Base-by-base conservation (phyloP, 345 rosid genomes). In the Pugionium dolabratum region DNA sequence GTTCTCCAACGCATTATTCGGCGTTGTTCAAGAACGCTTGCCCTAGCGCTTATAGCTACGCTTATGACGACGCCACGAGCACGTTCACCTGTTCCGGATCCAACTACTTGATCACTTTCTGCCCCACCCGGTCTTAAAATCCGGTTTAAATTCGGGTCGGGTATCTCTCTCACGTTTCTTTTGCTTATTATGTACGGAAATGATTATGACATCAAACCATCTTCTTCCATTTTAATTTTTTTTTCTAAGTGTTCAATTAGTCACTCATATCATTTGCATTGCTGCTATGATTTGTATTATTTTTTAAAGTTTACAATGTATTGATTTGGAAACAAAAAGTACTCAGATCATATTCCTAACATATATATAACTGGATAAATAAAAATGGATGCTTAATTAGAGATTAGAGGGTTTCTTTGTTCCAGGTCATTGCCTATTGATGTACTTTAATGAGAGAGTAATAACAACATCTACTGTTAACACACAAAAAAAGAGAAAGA, bases 21-120 rank as follows among this genome's bases (percentile, higher is more conserved):
- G 42, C 31, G 70, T 28, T 86, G 85, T 92, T 92, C 73, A 92
- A 92, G 84, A 75, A 52, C 8, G 95, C 97, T 32, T 92, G 98
- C 57, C 97, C 95, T 6, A 78, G 82, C 5, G 98, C 98, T 3
- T 92, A 92, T 28, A 92, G 97, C 36, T 92, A 92, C 11, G 98
- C 98, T 4, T 92, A 89, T 46, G 98, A 92, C 53, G 98, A 92
- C 59, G 91, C 88, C 0, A 67, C 96, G 0, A 92, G 97, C 50
- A 87, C 90, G 4, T 71, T 84, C 65, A 89, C 97, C 37, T 92
- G 98, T 39, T 68, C 91, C 7, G 94, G 93, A 18, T 65, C 97
- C 26, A 80, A 85, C 64, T 92, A 89, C 53, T 37, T 81, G 82
- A 89, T 92, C 75, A 89, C 96, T 1, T 87, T 89, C 65, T 92